These are phyloP conservation scores for Pythium guiyangense DNA, from an alignment of 352 stramenopile genomes.

Conservation along the genomic window DNA sequence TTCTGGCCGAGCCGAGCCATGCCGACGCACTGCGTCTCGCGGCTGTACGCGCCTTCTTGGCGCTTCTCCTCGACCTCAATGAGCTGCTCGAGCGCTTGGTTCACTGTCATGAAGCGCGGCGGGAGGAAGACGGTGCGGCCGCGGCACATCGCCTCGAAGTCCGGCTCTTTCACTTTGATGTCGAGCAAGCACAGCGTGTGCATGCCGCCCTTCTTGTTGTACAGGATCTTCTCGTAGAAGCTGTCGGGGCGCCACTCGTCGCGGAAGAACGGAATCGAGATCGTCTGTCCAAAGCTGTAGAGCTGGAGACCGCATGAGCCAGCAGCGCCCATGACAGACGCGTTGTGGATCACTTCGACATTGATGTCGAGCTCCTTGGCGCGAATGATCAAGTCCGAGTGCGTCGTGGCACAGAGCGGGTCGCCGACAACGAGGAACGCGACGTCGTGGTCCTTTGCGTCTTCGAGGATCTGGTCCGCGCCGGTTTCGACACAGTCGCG, in stretches of 20 bases:
- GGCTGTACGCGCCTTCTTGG: slow-evolving; percentile 84
- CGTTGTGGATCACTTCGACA: slow-evolving; percentile 98
- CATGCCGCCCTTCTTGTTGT: slow-evolving; percentile 95
- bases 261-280: slow-evolving; percentile 98
- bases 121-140: slow-evolving; percentile 92
- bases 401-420: slow-evolving; percentile 97
- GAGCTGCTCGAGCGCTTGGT: slow-evolving; percentile 93
- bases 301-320: slow-evolving; percentile 95
- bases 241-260: slow-evolving; percentile 94
- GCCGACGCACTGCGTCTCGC: slow-evolving; percentile 86
- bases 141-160: slow-evolving; percentile 96
- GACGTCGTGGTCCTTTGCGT: slow-evolving; percentile 90
- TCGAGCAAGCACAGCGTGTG: slow-evolving; percentile 98
- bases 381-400: slow-evolving; percentile 97
- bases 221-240: slow-evolving; percentile 98
- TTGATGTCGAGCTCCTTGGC: slow-evolving; percentile 90
- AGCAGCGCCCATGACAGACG: slow-evolving; percentile 97
- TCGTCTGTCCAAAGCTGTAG: slow-evolving; percentile 98
- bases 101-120: slow-evolving; percentile 98
- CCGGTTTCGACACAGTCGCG: slow-evolving; percentile 95
- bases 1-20: slow-evolving; percentile 94
- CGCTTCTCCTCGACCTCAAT: slow-evolving; percentile 91
- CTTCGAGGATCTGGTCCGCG: slow-evolving; percentile 93
- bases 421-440: slow-evolving; percentile 98
- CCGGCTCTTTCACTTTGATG: slow-evolving; percentile 99